Base-by-base conservation (phyloP, 495 filamentous ascomycete species). In the Pseudomonodictys pantanalensis region DNA sequence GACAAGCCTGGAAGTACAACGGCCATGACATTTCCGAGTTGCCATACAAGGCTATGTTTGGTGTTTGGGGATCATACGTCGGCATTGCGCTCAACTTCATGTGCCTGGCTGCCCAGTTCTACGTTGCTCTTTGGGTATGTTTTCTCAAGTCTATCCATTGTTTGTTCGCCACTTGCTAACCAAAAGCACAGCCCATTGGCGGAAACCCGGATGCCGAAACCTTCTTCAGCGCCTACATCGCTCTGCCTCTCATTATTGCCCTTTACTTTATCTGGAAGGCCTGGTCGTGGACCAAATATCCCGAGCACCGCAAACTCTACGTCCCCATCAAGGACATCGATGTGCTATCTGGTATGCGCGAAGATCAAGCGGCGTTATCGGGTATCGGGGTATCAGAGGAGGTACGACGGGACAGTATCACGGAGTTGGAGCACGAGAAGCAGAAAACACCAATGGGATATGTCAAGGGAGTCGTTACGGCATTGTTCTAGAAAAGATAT, bases 1-100 rank as follows among this genome's bases (percentile, higher is more conserved):
- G 86, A 24, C 62, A 58, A 24, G 85, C 83, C 1, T 64, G 60
- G 64, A 67, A 63, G 39, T 9, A 26, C 26, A 12, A 50, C 17
- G 64, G 64, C 18, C 63, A 66, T 30, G n/a, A 50, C 10, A 26
- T 66, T 0, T 52, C 62, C 11, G 63, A 66, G 18, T 33, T 66
- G 4, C 58, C 63, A 6, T 66, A 43, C 47, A 26, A 41, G 11
- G 58, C 63, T 22, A 32, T 20, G 24, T 66, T 66, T 33, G 63
- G 63, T 35, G 46, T 66, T 23, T 46, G 32, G 24, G 63, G 63
- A 10, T 45, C 32, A 15, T 66, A 61, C 38, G 8, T 65, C n/a
- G 35, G 62, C 30, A 50, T 56, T 10, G 1, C 56, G n/a, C 35
- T 68, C 18, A 62, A 53, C 45, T 48, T 65, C 51, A n/a, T 65